Base-by-base conservation (phyloP, 208 protist species). In the Porcisia deanei region DNA sequence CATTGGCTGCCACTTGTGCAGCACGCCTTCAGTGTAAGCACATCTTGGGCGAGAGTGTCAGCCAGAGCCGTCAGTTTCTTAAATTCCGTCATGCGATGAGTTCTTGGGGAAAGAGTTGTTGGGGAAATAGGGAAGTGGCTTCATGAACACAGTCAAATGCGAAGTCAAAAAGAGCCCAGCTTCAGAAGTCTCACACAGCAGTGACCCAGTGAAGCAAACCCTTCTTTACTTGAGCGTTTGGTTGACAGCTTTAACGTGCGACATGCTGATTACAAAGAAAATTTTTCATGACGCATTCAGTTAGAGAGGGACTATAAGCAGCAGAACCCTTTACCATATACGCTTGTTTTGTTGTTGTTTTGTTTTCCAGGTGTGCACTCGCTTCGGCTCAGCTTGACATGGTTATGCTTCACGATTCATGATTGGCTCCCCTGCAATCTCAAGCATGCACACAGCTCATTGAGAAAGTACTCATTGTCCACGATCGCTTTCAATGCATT, bases 401-500 rank as follows among this genome's bases (percentile, higher is more conserved):
- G 55, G 34, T 25, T 64, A 25, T 47, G 69, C 34, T 1, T 55
- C 47, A 43, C 41, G 37, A 41, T 30, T 34, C 47, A 74, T 47
- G 58, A 41, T 75, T 54, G 41, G 4, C 68, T 39, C 4, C 82
- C 61, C 73, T 96, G 93, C 30, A 88, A 63, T 49, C 61, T 41
- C 60, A 96, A 68, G 54, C 82, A 83, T 34, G 79, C 63, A 39
- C 73, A 79, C 34, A 97, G 75, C 45, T 78, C 83, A 30, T 94
- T 85, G 20, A 96, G 71, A 85, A 97, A 97, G 79, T 97, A 97
- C 54, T 95, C 72, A 34, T 90, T 72, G 61, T 94, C 66, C 9
- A 91, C 86, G 78, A 96, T 97, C 1, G 91, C 91, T 68, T 88
- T 86, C 70, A 93, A 97, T 12, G 94, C 74, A 70, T 94, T 96